Evolutionary conservation across 2,329 filamentous ascomycete genomes (phyloP).

Genomic region (Penicillium decumbens): DNA sequence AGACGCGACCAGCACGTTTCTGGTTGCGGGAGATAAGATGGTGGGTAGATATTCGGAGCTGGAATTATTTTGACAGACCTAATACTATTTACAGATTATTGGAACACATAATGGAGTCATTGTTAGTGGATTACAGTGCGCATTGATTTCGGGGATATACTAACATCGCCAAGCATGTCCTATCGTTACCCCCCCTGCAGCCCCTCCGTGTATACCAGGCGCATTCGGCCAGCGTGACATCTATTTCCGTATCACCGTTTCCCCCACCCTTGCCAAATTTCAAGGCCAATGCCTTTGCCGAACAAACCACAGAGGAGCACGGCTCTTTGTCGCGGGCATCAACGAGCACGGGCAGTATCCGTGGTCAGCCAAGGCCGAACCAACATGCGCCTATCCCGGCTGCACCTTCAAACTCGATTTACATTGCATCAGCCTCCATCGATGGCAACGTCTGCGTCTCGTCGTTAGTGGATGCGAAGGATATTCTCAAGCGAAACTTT

Average conservation of each 20-base stretch:
- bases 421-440: conserved; percentile 88
- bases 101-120: conserved; percentile 97
- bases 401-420: conserved; percentile 82
- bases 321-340: conserved; percentile 22
- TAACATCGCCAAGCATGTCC: conserved; percentile 62
- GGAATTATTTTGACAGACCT: conserved; percentile 18
- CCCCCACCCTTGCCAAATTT: conserved; percentile 56
- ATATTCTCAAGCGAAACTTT: conserved; percentile 89
- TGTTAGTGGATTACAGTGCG: conserved; percentile 51
- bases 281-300: conserved; percentile 36
- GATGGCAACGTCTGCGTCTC: conserved; percentile 94
- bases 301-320: conserved; percentile 30
- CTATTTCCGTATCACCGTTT: conserved; percentile 83
- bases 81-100: conserved; percentile 59
- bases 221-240: conserved; percentile 85
- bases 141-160: conserved; percentile 4
- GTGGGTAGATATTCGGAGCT: conserved; percentile 43
- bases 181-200: conserved; percentile 77
- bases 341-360: conserved; percentile 29
- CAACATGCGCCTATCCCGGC: conserved; percentile 53
- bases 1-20: conserved; percentile 86
- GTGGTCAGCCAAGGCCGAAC: conserved; percentile 25
- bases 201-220: conserved; percentile 82
- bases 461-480: conserved; percentile 78
- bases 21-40: conserved; percentile 96